Base-by-base conservation (phyloP, 805 yeast species). In the Myxozyma neglecta region DNA sequence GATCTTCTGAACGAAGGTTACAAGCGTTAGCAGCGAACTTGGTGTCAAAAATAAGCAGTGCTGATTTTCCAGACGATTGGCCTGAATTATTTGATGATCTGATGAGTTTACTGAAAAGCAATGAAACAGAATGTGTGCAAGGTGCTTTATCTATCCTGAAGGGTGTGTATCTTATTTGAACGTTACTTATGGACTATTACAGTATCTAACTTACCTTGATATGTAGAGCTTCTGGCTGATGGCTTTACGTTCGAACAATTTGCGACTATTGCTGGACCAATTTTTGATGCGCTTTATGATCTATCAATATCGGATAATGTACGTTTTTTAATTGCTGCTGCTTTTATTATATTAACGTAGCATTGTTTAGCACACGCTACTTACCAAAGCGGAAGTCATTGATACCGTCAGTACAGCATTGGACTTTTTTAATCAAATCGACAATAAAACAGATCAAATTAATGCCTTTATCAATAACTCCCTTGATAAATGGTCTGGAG, bases 41-140 rank as follows among this genome's bases (percentile, higher is more conserved):
- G 14, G 82, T 91, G 16, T 88, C 88, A 5, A 96, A 89, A 69
- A 89, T 93, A 14, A 90, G 96, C 0, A 87, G 88, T 2, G 88
- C 86, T 1, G 99, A 93, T 70, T 93, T 83, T 70, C 99, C 99
- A 0, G 98, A 94, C 71, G 96, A 90, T 71, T 93, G 98, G 98
- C 96, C 97, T 0, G 81, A 79, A 24, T 76, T 92, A 35, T 71
- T 89, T 59, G 70, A 74, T 39, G 73, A 73, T 6, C 70, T 90
- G 20, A 85, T 69, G 59, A 46, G 73, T 76, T 24, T 68, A 51
- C 50, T 70, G 43, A 40, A 49, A 53, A 50, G 61, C 32, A 68
- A 83, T 36, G 89, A 89, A 16, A 84, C 87, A 0, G 59, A 53
- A 11, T 34, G 51, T 37, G 44, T 63, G 20, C 37, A 51, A 18